A percentile compares a stretch with the other conserved stretches of the same genome.
phyloP scores from a whole-genome alignment of 441 rosid genomes.

The Lepidium campestre region DNA sequence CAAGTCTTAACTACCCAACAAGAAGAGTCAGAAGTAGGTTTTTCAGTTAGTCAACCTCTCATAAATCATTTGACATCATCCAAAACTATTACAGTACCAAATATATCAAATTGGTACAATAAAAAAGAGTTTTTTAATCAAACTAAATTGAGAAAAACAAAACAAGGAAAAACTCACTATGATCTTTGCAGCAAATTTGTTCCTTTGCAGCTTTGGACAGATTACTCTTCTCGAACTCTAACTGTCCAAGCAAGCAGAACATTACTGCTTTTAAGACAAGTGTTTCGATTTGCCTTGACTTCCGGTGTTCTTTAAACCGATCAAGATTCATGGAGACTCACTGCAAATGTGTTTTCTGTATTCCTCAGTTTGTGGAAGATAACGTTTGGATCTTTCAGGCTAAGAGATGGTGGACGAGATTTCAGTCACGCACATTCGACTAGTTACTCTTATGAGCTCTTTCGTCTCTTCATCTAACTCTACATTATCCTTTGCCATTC shows the following conservation, averaged over 20 bases:
- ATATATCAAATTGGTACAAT: background rate
- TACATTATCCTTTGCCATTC: slow-evolving; percentile 67
- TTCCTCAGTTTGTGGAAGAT: background rate
- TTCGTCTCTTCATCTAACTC: slow-evolving; percentile 56
- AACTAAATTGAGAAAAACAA: background rate
- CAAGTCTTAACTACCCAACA: slow-evolving; percentile 30
- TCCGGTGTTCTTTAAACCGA: background rate
- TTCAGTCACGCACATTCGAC: slow-evolving; percentile 60
- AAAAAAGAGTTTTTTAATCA: background rate
- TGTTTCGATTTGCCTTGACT: background rate
- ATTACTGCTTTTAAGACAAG: background rate
- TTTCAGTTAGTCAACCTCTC: slow-evolving; percentile 33
- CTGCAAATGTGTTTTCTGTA: background rate
- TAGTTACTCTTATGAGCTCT: slow-evolving; percentile 48
- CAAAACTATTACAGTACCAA: slow-evolving; percentile 1
- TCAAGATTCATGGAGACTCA: background rate
- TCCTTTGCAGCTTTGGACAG: slow-evolving; percentile 5
- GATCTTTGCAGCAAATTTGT: background rate
- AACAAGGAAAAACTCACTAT: background rate
- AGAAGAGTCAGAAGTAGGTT: slow-evolving; percentile 22
- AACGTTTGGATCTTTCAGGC: background rate
- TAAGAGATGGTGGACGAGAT: slow-evolving; percentile 34
- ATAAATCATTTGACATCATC: slow-evolving; percentile 25
- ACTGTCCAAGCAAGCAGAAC: background rate
- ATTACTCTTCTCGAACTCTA: background rate